These are phyloP conservation scores for Rhodotorula babjevae DNA, from an alignment of 768 basidiomycete genomes.

Conservation along the genomic window DNA sequence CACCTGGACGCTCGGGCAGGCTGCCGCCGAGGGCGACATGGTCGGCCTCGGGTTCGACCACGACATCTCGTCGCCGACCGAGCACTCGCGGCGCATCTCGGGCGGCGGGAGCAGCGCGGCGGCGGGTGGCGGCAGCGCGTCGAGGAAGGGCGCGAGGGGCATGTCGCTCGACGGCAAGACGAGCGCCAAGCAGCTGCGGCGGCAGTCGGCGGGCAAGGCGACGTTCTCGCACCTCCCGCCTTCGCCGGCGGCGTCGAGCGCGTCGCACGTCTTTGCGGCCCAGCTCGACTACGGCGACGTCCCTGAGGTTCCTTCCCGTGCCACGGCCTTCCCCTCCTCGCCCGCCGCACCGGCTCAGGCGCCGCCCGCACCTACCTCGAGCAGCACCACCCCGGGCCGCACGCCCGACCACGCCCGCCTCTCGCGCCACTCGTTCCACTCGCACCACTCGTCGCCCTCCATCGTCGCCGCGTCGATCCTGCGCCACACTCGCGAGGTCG, in stretches of 20 bases:
- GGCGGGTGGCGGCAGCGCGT: no score
- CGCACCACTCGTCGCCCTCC: slow-evolving; percentile 37
- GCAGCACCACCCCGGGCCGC: slow-evolving; percentile 1
- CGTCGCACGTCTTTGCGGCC: background rate
- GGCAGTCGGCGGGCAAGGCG: slow-evolving; percentile 25
- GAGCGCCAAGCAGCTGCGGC: slow-evolving; percentile 12
- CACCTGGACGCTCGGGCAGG: background rate
- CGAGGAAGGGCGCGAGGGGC: slow-evolving; percentile 10
- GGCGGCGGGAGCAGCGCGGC: background rate
- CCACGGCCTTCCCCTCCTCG: background rate
- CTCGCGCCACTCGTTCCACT: slow-evolving; percentile 29
- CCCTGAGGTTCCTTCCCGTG: background rate
- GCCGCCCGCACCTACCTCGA: background rate
- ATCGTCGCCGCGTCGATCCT: slow-evolving; percentile 36
- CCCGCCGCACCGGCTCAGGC: background rate
- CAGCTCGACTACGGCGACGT: background rate
- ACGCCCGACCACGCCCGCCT: slow-evolving; percentile 25
- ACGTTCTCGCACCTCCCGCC: slow-evolving; percentile 34
- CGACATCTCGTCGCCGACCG: background rate
- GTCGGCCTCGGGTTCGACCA: slow-evolving; percentile 33
- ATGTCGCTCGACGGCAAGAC: slow-evolving; percentile 29
- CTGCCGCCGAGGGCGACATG: background rate
- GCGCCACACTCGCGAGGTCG: slow-evolving; percentile 29
- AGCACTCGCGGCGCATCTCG: slow-evolving; percentile 10
- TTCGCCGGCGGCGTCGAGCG: slow-evolving; percentile 27